Evolutionary conservation across 2,329 filamentous ascomycete species (phyloP), one percentile per base, ranked within the genome.

Genomic region (Fusarium sterilihyphosum): DNA sequence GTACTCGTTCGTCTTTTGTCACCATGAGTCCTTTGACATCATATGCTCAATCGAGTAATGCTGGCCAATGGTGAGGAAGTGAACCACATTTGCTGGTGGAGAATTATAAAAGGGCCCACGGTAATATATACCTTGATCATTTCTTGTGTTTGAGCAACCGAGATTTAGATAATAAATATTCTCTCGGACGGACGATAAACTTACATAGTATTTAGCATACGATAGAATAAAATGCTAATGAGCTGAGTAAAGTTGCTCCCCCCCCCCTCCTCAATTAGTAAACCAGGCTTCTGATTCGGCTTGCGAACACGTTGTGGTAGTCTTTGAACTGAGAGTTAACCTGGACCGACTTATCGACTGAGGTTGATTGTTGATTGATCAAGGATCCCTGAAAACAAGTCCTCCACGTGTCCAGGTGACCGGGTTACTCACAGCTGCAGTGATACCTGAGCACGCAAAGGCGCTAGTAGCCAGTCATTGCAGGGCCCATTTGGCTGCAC

Each of bases 401-500:
- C 47, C 38, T 62, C 72, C 72, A 75, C 73, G 68, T 75, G 72
- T 64, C 59, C 69, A 57, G 43, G 57, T 61, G 53, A 74, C 69
- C 61, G 17, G 65, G 73, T 63, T 66, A 26, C 43, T 40, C 22
- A 70, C 52, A 61, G 52, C 67, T 73, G 64, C 64, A 65, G 59
- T 66, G 63, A 67, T 73, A 73, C 69, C 69, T 69, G 58, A 73
- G 58, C 52, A 59, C 62, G 29, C 38, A 70, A 59, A 43, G 52
- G 57, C 52, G 60, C 60, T 70, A 65, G 59, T 56, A 64, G 56
- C 65, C 41, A 57, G 50, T 41, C 29, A 24, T 57, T 71, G n/a
- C 66, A 71, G 71, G 71, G 61, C 62, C 47, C 40, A 43, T 61
- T 68, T 41, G 35, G 26, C 63, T 40, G 54, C 52, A 52, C 49